Conservation (phyloP, 371 early-diverging fungal genomes). For the Mortierella sp. region DNA sequence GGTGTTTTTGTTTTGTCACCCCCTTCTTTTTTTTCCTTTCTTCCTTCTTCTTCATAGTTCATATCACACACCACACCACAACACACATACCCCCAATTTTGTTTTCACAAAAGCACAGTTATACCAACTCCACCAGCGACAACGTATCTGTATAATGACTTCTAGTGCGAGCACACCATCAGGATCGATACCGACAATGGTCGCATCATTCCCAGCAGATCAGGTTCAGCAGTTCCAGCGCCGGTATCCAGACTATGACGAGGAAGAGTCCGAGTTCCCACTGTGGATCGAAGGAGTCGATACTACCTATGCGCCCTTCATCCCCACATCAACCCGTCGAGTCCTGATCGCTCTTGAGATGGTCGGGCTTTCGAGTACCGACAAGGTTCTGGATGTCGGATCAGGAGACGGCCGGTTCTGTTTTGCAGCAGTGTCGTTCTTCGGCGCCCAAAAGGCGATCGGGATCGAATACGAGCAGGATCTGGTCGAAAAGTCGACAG, state of each 20-base stretch:
- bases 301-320: constrained; percentile 70
- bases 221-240: constrained; percentile 19
- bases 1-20: not conserved
- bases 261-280: constrained; percentile 60
- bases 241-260: constrained; percentile 44
- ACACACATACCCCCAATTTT: not conserved
- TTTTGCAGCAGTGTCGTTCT: constrained; percentile 66
- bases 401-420: constrained; percentile 77
- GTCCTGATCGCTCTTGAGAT: constrained; percentile 66
- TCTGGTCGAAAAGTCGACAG: constrained; percentile 61
- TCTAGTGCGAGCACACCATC: not conserved
- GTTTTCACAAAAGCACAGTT: not conserved
- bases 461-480: constrained; percentile 71
- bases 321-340: constrained; percentile 71
- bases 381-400: constrained; percentile 72
- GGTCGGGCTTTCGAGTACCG: constrained; percentile 60
- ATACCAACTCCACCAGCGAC: not conserved
- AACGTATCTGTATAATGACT: not conserved
- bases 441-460: constrained; percentile 61
- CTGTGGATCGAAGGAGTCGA: constrained; percentile 71
- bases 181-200: not conserved
- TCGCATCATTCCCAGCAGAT: not conserved
- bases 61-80: not conserved
- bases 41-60: not conserved
- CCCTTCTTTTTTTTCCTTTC: not conserved